phyloP scores from a whole-genome alignment of 164 flowering plant genomes.

The Kingdonia uniflora region DNA sequence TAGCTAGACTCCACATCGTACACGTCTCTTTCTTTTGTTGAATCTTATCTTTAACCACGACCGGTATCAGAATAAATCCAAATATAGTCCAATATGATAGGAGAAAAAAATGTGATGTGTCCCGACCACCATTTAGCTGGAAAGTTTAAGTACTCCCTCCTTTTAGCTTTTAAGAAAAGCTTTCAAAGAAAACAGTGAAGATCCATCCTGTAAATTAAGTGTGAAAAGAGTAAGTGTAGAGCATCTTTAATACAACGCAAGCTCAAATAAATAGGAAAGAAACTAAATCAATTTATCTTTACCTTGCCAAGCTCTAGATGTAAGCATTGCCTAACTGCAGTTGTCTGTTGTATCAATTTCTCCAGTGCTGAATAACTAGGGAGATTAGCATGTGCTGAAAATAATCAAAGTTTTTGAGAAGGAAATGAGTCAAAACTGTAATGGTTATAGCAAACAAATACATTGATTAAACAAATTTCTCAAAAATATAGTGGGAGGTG shows the following conservation, averaged over 20 bases:
- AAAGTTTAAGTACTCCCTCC: not conserved
- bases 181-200: conserved; percentile 46
- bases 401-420: conserved; percentile 8
- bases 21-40: no score
- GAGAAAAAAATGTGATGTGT: not conserved
- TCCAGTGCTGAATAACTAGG: conserved; percentile 82
- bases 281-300: no score
- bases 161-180: conserved; percentile 58
- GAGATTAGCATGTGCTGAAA: conserved; percentile 58
- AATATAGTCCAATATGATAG: not conserved
- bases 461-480: no score
- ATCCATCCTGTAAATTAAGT: conserved; percentile 39
- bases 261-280: no score
- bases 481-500: no score
- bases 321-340: conserved; percentile 64
- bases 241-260: no score
- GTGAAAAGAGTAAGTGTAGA: conserved; percentile 3
- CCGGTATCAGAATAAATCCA: no score
- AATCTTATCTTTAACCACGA: no score
- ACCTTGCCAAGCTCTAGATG: conserved; percentile 69
- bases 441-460: no score
- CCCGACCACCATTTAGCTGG: not conserved
- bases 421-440: not conserved
- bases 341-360: conserved; percentile 76
- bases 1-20: no score